Evolutionary conservation across 495 filamentous ascomycete genomes (phyloP), one percentile per base, ranked within the genome.

Genomic region (Pyrenula aspistea): DNA sequence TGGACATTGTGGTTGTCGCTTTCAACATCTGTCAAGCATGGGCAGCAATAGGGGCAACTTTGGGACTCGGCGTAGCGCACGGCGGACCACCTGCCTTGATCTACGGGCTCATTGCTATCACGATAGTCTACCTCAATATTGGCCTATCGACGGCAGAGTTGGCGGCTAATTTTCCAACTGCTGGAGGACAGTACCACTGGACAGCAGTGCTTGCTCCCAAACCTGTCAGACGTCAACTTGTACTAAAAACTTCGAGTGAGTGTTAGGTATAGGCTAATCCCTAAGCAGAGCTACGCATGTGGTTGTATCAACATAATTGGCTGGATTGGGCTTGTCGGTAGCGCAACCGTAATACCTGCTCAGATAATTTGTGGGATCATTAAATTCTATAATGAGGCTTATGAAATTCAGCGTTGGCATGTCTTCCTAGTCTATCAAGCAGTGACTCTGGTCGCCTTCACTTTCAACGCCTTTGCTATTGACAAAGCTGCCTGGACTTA

Each of bases 111-210:
- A 62, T 71, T 20, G 54, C 62, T 15, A 62, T 65, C 11, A 57
- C 63, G 8, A 25, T 64, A 36, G 60, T 67, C 25, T 65, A 65
- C 58, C 55, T 63, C 51, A 69, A 65, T 15, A 67, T 76, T 12
- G 76, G 74, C 1, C 63, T 72, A 2, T 74, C 71, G 15, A 63
- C 79, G 24, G 75, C 72, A 21, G 78, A 81, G 61, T 64, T 81
- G 22, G 71, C 73, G 1, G 73, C 74, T 10, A 73, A 73, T 53
- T 79, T 75, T 65, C 75, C 76, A 0, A 79, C 78, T 0, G 74
- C 75, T 1, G 77, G 76, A 1, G 77, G 77, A 3, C 77, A 80
- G 59, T 80, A 70, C 49, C 67, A 70, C 56, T 69, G 66, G 60
- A 66, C 69, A 19, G 65, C 66, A 8, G 61, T 70, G 15, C 58